Evolutionary conservation across 116 monocot genomes (phyloP).

Genomic region (Iris pallida): DNA sequence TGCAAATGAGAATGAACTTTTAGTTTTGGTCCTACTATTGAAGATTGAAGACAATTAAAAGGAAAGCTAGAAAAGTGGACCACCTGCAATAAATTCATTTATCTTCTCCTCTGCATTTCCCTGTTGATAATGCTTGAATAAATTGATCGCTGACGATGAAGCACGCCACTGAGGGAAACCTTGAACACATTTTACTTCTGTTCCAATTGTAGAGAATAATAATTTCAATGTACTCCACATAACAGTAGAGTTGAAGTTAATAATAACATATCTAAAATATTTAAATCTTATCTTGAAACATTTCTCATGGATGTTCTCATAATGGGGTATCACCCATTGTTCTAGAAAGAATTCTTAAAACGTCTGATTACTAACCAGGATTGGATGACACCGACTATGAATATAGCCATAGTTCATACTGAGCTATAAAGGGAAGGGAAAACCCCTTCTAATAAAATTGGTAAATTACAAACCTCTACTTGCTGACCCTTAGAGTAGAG

Average conservation of each 20-base stretch:
- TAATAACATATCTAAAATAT: too few species aligned
- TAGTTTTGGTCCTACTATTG: not conserved
- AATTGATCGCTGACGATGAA: conserved; percentile 32
- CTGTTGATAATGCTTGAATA: conserved; percentile 43
- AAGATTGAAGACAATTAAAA: not conserved
- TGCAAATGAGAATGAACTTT: conserved; percentile 18
- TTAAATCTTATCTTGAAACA: too few species aligned
- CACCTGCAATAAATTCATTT: conserved; percentile 58
- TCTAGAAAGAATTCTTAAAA: too few species aligned
- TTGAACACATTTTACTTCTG: conserved; percentile 49
- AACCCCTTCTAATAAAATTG: too few species aligned
- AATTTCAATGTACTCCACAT: too few species aligned
- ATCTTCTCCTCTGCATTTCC: conserved; percentile 29
- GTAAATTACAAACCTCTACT: not conserved
- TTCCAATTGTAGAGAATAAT: conserved; percentile 1
- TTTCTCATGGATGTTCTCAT: too few species aligned
- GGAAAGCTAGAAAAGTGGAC: not conserved
- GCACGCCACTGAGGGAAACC: conserved; percentile 46
- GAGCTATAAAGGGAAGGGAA: too few species aligned
- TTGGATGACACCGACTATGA: too few species aligned
- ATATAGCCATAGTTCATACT: too few species aligned
- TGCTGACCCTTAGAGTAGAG: not conserved
- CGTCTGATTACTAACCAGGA: too few species aligned
- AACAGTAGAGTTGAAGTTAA: too few species aligned
- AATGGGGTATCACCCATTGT: too few species aligned